These are phyloP conservation scores for Astragalus glycyphyllos DNA, from an alignment of 306 rosid genomes.

Conservation along the genomic window DNA sequence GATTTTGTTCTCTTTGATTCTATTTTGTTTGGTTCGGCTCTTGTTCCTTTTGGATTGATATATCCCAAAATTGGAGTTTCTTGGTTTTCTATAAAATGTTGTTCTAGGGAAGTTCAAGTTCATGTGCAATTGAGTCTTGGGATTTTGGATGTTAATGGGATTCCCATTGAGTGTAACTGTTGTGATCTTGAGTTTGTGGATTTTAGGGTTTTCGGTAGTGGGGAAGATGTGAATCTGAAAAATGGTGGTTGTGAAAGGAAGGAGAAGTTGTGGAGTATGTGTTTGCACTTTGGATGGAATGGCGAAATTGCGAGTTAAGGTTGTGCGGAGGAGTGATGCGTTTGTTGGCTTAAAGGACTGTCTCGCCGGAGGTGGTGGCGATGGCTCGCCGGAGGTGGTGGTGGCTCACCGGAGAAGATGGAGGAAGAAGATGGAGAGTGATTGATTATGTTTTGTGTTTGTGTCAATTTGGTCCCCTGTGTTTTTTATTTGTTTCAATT, in stretches of 20 bases:
- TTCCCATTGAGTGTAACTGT: conserved; percentile 64
- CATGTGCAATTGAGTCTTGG: conserved; percentile 57
- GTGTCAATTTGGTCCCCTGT: no score
- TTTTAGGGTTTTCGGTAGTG: conserved; percentile 45
- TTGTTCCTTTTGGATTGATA: conserved; percentile 83
- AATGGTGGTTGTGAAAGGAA: conserved; percentile 37
- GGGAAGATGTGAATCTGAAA: conserved; percentile 29
- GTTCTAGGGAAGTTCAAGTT: conserved; percentile 37
- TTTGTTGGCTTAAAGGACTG: conserved; percentile 41
- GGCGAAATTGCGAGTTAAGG: conserved; percentile 55
- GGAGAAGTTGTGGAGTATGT: conserved; percentile 47
- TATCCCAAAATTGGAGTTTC: conserved; percentile 76
- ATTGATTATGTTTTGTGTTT: no score
- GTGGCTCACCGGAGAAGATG: no score
- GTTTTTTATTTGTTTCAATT: no score
- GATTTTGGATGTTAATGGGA: conserved; percentile 61
- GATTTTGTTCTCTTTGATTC: conserved; percentile 62
- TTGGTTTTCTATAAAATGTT: conserved; percentile 23
- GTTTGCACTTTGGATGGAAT: conserved; percentile 46
- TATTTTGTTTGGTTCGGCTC: conserved; percentile 71
- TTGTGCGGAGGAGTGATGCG: conserved; percentile 47
- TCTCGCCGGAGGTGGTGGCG: no score
- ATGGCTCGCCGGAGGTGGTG: no score
- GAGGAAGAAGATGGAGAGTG: no score
- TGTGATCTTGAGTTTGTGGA: conserved; percentile 71